phyloP scores from a whole-genome alignment of 1,284 basidiomycete genomes.

The Gomphus bonarii region DNA sequence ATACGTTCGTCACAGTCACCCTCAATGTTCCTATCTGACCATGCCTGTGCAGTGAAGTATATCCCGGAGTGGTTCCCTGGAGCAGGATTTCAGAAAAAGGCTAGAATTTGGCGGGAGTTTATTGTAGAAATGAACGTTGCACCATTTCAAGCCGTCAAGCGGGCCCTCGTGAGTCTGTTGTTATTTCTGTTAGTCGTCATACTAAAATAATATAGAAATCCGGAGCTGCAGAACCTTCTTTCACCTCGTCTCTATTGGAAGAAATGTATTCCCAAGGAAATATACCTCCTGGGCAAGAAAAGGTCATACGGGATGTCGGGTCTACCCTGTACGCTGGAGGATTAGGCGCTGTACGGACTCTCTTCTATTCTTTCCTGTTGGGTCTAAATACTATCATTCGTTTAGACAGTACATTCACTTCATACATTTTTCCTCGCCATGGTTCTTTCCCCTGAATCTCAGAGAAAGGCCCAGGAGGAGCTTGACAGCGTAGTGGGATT shows the following conservation, averaged over 20 bases:
- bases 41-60: slow-evolving; percentile 20
- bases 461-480: slow-evolving; percentile 10
- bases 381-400: not conserved
- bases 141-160: not conserved
- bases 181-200: not conserved
- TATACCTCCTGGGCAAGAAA: not conserved
- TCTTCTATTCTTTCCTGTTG: not conserved
- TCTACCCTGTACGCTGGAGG: not conserved
- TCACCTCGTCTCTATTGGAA: slow-evolving; percentile 5
- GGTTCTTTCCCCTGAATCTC: slow-evolving; percentile 1
- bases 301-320: not conserved
- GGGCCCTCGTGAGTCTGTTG: not conserved
- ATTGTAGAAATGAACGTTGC: not conserved
- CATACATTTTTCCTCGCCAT: slow-evolving; percentile 7
- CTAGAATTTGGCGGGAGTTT: slow-evolving; percentile 1
- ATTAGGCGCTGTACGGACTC: not conserved
- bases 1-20: slow-evolving; percentile 13
- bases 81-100: slow-evolving; percentile 22
- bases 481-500: slow-evolving; percentile 9
- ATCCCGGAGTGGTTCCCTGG: slow-evolving; percentile 29
- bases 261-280: not conserved
- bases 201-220: not conserved
- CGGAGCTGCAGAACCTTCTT: slow-evolving; percentile 16
- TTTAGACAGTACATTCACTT: slow-evolving; percentile 4
- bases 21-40: not conserved